Evolutionary conservation across 2,329 filamentous ascomycete genomes (phyloP).

Genomic region (Amauroascus niger): DNA sequence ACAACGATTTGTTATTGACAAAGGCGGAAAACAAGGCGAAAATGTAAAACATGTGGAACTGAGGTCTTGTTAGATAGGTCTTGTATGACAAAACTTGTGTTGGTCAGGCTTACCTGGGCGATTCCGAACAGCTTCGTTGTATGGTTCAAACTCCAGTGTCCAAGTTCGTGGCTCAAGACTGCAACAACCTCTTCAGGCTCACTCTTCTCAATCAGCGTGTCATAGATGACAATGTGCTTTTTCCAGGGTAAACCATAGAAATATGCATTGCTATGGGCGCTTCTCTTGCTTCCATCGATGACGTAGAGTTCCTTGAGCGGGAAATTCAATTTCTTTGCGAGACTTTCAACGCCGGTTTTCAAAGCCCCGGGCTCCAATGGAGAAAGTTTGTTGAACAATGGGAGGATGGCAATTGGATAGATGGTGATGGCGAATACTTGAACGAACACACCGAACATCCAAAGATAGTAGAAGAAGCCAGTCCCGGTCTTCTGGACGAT

Average conservation of each 20-base stretch:
- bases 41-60: slow-evolving; percentile 93
- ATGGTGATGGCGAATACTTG: slow-evolving; percentile 94
- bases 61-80: slow-evolving; percentile 16
- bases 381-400: slow-evolving; percentile 96
- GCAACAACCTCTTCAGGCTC: slow-evolving; percentile 86
- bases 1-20: slow-evolving; percentile 87
- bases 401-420: slow-evolving; percentile 88
- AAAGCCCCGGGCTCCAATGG: slow-evolving; percentile 78
- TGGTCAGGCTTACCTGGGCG: slow-evolving; percentile 53
- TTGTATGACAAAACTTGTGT: not conserved
- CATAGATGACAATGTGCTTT: slow-evolving; percentile 99
- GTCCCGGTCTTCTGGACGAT: slow-evolving; percentile 92
- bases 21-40: slow-evolving; percentile 96
- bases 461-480: slow-evolving; percentile 96
- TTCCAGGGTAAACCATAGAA: slow-evolving; percentile 98
- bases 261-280: slow-evolving; percentile 82
- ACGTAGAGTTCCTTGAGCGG: slow-evolving; percentile 88
- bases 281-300: slow-evolving; percentile 84
- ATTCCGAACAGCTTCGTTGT: slow-evolving; percentile 86
- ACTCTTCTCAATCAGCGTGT: slow-evolving; percentile 94
- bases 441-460: slow-evolving; percentile 79
- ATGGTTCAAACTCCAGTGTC: slow-evolving; percentile 94
- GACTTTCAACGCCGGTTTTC: slow-evolving; percentile 75
- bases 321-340: slow-evolving; percentile 78
- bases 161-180: slow-evolving; percentile 88